These are phyloP conservation scores for Penicillium sp. DNA, from an alignment of 2,329 filamentous ascomycete species.

Conservation along the genomic window DNA sequence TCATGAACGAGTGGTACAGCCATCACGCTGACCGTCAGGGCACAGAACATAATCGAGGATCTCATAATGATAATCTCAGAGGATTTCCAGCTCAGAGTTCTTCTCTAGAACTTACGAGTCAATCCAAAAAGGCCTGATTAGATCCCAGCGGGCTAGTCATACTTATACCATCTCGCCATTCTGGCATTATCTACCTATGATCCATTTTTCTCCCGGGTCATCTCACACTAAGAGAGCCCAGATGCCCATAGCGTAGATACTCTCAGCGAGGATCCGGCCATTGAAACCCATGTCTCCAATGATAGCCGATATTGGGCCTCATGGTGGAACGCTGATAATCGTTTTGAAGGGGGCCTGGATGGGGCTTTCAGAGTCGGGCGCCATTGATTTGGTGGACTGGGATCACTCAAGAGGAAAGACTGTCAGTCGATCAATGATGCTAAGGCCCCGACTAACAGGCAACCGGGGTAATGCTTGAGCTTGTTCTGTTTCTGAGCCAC, in stretches of 20 bases:
- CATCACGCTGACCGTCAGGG: constrained; percentile 17
- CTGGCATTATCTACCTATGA: not conserved
- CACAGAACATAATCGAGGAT: constrained; percentile 24
- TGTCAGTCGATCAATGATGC: constrained; percentile 14
- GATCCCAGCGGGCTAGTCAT: not conserved
- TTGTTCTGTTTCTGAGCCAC: not conserved
- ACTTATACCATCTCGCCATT: not conserved
- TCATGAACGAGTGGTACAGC: constrained; percentile 24
- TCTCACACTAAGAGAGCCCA: not conserved
- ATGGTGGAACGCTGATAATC: constrained; percentile 17
- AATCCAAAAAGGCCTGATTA: not conserved
- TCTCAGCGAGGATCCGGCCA: not conserved
- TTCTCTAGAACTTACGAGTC: not conserved
- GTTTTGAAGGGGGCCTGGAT: constrained; percentile 11
- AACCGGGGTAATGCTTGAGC: not conserved
- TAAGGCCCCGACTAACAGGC: constrained; percentile 11
- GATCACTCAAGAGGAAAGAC: constrained; percentile 7
- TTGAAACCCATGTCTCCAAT: not conserved
- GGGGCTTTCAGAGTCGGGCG: not conserved
- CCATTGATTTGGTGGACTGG: not conserved
- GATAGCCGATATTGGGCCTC: not conserved
- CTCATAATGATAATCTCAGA: constrained; percentile 21
- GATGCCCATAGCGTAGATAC: not conserved
- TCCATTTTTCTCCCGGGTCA: not conserved
- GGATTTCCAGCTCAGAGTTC: not conserved